Conservation (phyloP, 164 flowering plant genomes). For the Chimonanthus praecox region DNA sequence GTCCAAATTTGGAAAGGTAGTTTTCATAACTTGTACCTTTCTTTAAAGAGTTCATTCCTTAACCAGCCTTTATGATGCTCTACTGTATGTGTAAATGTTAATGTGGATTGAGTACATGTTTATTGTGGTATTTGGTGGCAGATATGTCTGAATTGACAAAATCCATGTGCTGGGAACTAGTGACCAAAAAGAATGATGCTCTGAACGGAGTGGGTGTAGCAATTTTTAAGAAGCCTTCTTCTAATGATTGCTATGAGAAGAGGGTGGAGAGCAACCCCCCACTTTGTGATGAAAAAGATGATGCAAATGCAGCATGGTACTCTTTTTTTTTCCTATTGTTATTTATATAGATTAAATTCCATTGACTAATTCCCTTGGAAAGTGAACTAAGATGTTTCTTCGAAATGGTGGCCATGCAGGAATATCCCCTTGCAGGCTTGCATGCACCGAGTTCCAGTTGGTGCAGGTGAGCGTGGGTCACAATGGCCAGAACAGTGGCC, state of each 20-base stretch:
- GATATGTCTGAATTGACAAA: slow-evolving; percentile 77
- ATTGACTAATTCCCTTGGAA: background rate
- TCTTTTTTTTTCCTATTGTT: background rate
- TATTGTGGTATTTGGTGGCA: slow-evolving; percentile 28
- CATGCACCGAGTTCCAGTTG: slow-evolving; percentile 72
- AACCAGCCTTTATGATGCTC: background rate
- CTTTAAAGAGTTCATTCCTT: no score
- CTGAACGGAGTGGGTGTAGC: slow-evolving; percentile 73
- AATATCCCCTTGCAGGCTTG: slow-evolving; percentile 83
- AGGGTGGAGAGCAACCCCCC: slow-evolving; percentile 69
- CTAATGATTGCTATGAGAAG: slow-evolving; percentile 79
- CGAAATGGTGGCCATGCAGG: slow-evolving; percentile 33
- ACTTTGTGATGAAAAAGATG: slow-evolving; percentile 69
- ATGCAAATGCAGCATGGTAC: slow-evolving; percentile 93
- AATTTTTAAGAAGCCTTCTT: slow-evolving; percentile 61
- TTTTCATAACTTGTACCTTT: background rate
- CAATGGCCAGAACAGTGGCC: slow-evolving; percentile 97
- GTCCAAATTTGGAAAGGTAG: slow-evolving; percentile 69
- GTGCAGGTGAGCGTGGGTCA: slow-evolving; percentile 58
- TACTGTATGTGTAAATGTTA: background rate
- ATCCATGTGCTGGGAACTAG: slow-evolving; percentile 89
- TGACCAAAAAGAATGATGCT: slow-evolving; percentile 47
- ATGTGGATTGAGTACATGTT: slow-evolving; percentile 1
- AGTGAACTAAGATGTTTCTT: background rate
- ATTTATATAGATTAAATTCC: background rate